Evolutionary conservation across 495 filamentous ascomycete species (phyloP).

Genomic region (Evansstolkia leycettana): DNA sequence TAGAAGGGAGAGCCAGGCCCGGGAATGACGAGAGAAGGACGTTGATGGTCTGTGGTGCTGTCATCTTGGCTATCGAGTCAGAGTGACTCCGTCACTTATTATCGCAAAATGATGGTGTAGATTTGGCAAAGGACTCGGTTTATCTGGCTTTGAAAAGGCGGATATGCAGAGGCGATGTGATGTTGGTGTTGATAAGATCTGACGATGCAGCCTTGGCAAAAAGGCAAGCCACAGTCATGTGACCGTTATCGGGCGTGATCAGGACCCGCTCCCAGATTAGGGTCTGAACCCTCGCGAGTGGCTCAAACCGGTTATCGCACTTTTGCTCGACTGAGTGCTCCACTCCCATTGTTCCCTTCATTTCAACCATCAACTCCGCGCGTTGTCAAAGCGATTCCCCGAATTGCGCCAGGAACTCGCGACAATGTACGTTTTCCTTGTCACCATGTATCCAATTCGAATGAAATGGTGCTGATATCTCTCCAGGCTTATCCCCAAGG

Average conservation of each 20-base stretch:
- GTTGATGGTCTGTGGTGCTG: constrained; percentile 50
- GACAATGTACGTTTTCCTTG: constrained; percentile 42
- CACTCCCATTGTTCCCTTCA: constrained; percentile 21
- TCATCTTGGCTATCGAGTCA: constrained; percentile 14
- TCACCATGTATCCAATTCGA: too few relatives aligned
- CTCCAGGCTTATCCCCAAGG: constrained; percentile 91
- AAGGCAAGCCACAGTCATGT: constrained; percentile 1
- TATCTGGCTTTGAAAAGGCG: too few relatives aligned
- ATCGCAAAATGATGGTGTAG: background rate
- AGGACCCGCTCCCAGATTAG: constrained; percentile 22
- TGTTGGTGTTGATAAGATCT: constrained; percentile 1
- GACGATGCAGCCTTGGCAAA: background rate
- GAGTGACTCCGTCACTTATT: background rate
- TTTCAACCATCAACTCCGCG: constrained; percentile 28
- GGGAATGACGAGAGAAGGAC: constrained; percentile 72
- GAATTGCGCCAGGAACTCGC: constrained; percentile 47
- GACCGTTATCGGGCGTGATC: background rate
- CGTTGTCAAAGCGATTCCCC: constrained; percentile 47
- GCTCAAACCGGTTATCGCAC: constrained; percentile 26
- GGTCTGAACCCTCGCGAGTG: constrained; percentile 23
- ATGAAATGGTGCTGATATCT: constrained; percentile 11
- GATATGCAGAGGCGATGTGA: background rate
- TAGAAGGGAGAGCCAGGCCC: constrained; percentile 68
- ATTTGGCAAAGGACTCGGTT: too few relatives aligned
- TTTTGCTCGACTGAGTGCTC: constrained; percentile 26